phyloP scores from a whole-genome alignment of 306 rosid species.

The Betula pendula region DNA sequence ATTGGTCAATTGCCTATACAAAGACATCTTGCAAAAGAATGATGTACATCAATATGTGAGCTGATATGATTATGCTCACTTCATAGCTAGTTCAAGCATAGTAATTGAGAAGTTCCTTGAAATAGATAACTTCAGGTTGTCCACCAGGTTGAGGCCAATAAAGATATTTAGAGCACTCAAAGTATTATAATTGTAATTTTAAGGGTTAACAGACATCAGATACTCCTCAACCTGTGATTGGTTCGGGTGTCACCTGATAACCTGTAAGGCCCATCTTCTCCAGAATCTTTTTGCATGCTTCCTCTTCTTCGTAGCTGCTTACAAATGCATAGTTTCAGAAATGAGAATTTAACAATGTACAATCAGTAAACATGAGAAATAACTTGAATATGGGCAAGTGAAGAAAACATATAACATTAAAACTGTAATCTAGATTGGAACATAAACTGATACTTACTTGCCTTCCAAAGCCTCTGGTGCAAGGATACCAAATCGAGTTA shows the following conservation, averaged over 20 bases:
- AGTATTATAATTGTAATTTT: conserved; percentile 6
- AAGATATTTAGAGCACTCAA: conserved; percentile 17
- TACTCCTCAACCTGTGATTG: conserved; percentile 10
- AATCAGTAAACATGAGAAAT: conserved; percentile 23
- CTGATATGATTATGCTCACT: conserved; percentile 19
- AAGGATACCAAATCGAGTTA: conserved; percentile 61
- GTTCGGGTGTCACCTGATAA: conserved; percentile 72
- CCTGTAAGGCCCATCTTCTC: conserved; percentile 68
- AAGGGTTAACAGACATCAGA: conserved; percentile 8
- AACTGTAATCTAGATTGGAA: not conserved
- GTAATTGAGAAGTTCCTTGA: conserved; percentile 17
- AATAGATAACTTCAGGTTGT: conserved; percentile 9
- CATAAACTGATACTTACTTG: conserved; percentile 55
- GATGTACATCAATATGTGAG: not conserved
- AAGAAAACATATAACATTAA: conserved; percentile 2
- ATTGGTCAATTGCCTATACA: conserved; percentile 22
- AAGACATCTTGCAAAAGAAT: conserved; percentile 22
- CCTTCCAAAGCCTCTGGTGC: conserved; percentile 76
- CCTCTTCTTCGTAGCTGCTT: conserved; percentile 70
- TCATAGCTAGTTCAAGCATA: conserved; percentile 9
- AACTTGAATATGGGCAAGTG: conserved; percentile 20
- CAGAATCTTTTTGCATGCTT: conserved; percentile 59
- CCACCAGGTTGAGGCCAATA: conserved; percentile 11
- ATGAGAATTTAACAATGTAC: conserved; percentile 22
- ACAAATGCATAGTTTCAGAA: conserved; percentile 37